phyloP scores from a whole-genome alignment of 805 yeast species.

The Candida coquimbonensis region DNA sequence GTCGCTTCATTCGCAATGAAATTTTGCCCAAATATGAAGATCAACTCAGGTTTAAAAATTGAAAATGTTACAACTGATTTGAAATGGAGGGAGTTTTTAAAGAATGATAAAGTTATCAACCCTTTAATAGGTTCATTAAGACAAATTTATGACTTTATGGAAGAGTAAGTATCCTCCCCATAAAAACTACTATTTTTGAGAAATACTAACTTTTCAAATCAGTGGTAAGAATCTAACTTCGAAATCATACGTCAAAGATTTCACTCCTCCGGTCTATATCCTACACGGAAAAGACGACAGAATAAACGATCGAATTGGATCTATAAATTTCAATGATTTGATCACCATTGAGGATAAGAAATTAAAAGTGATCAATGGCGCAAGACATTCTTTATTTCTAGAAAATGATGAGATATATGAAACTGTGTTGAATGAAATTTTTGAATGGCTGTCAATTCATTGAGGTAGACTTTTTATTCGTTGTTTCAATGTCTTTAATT shows the following conservation, averaged over 20 bases:
- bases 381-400: conserved; percentile 33
- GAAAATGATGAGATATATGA: conserved; percentile 16
- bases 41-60: conserved; percentile 49
- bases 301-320: conserved; percentile 38
- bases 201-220: neutral
- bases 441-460: conserved; percentile 13
- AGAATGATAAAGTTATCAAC: conserved; percentile 33
- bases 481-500: no score
- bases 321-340: conserved; percentile 11
- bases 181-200: neutral
- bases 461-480: conserved; percentile 12
- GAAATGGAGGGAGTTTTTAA: conserved; percentile 39
- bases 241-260: conserved; percentile 25
- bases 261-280: conserved; percentile 43
- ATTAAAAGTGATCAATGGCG: conserved; percentile 21
- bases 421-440: conserved; percentile 10
- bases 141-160: conserved; percentile 52
- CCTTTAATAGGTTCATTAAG: conserved; percentile 49
- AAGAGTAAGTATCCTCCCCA: conserved; percentile 12
- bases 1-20: conserved; percentile 35
- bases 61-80: conserved; percentile 48
- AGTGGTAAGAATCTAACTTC: conserved; percentile 51
- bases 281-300: conserved; percentile 60
- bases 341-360: conserved; percentile 15
- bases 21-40: conserved; percentile 39